Conservation (phyloP, 176 grass and related monocot species). For the Secale cereale region DNA sequence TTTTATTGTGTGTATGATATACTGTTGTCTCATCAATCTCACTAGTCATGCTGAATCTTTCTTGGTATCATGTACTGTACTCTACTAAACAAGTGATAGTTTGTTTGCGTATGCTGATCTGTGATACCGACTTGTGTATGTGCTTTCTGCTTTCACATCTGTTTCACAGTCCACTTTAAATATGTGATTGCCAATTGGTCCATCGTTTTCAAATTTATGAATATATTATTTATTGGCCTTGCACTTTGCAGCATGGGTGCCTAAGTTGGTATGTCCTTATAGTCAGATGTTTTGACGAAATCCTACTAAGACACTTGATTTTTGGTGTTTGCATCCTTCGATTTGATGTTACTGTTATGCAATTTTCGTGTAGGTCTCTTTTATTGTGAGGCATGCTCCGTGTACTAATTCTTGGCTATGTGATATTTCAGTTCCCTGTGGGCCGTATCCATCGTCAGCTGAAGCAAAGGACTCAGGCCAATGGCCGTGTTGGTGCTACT, state of each 20-base stretch:
- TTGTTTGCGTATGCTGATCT: conserved; percentile 6
- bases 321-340: neutral
- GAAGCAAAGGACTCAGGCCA: conserved; percentile 60
- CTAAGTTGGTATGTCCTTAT: neutral
- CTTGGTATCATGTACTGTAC: neutral
- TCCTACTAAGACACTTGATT: neutral
- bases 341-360: neutral
- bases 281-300: neutral
- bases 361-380: neutral
- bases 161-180: neutral
- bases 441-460: conserved; percentile 67
- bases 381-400: neutral
- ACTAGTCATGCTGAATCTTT: neutral
- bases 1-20: neutral
- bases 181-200: neutral
- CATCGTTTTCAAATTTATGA: neutral
- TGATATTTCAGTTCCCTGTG: conserved; percentile 55
- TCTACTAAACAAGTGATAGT: neutral
- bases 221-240: neutral
- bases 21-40: neutral
- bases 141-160: neutral
- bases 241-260: neutral
- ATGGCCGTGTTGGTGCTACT: conserved; percentile 68
- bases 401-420: neutral
- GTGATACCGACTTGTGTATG: neutral